These are phyloP conservation scores for Penicillium salamii DNA, from an alignment of 495 filamentous ascomycete species.

Conservation along the genomic window DNA sequence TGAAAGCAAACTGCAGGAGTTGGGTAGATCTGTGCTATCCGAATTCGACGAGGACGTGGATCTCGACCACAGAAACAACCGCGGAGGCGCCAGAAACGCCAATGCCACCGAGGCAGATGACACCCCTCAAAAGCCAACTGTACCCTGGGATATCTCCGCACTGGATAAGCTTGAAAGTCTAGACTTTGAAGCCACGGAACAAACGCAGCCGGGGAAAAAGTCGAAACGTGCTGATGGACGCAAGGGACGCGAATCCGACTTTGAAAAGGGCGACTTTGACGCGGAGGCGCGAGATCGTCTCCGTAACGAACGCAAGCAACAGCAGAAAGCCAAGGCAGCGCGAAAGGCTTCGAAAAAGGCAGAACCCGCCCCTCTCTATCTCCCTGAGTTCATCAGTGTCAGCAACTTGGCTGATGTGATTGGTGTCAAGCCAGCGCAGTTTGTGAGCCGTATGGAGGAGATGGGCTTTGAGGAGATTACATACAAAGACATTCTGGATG, in stretches of 20 bases:
- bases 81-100: too few relatives aligned
- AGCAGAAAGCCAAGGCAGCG: slow-evolving; percentile 45
- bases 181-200: slow-evolving; percentile 8
- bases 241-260: slow-evolving; percentile 19
- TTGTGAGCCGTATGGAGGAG: slow-evolving; percentile 67
- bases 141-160: slow-evolving; percentile 36
- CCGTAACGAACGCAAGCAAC: slow-evolving; percentile 41
- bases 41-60: slow-evolving; percentile 4
- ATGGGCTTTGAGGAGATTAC: slow-evolving; percentile 79
- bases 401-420: slow-evolving; percentile 78
- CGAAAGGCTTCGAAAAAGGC: slow-evolving; percentile 34
- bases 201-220: slow-evolving; percentile 13
- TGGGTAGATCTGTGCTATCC: slow-evolving; percentile 13
- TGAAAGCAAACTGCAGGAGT: slow-evolving; percentile 19
- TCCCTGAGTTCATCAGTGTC: slow-evolving; percentile 91
- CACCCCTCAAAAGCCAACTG: slow-evolving; percentile 26
- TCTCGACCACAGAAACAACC: background rate
- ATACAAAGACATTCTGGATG: slow-evolving; percentile 78
- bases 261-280: slow-evolving; percentile 39
- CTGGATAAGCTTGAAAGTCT: slow-evolving; percentile 20
- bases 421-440: slow-evolving; percentile 66
- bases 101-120: slow-evolving; percentile 3
- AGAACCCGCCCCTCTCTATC: slow-evolving; percentile 59
- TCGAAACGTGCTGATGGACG: slow-evolving; percentile 27
- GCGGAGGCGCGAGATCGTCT: slow-evolving; percentile 28